Base-by-base conservation (phyloP, 108 stramenopile species). In the Thalassiosira profunda region DNA sequence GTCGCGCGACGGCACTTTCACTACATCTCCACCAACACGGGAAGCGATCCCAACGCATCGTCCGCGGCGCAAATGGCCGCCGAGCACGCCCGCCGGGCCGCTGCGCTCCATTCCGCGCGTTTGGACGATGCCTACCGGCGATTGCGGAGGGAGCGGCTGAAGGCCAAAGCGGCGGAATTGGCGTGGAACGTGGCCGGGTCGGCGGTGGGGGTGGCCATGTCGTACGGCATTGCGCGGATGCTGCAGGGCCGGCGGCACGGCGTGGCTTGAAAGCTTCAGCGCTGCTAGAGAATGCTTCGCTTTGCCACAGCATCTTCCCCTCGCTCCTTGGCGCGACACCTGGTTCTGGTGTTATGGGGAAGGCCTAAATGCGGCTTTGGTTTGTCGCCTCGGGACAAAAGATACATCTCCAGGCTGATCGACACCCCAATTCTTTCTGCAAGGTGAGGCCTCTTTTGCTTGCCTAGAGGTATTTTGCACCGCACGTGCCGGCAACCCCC, bases 1-100 rank as follows among this genome's bases (percentile, higher is more conserved):
- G 86, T 91, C 9, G 84, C 89, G 5, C 62, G 83, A 36, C 68
- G 80, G 33, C 93, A 95, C 49, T 95, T 95, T 78, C 84, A 90
- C 46, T 90, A 86, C 49, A 89, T 95, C 64, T 86, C 88, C 12
- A 54, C 52, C 5, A 45, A 45, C 33, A 42, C 18, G n/a, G 33
- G 9, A n/a, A 24, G 47, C 17, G 37, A 18, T 8, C 41, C 14
- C n/a, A 61, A 59, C 43, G 11, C 23, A 28, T 10, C 30, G 34
- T 36, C 40, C 6, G 36, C 70, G 14, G 77, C 71, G 10, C 68
- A 79, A 23, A 41, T 82, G 49, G 56, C 77, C 1, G 84, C 64
- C 1, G 44, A 30, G 11, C 29, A 28, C 26, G 42, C 37, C 30
- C 24, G 60, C 10, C 61, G 61, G 37, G 84, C 84, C n/a, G 76